phyloP scores from a whole-genome alignment of 352 stramenopile species.

The Pythium pyrilobum region DNA sequence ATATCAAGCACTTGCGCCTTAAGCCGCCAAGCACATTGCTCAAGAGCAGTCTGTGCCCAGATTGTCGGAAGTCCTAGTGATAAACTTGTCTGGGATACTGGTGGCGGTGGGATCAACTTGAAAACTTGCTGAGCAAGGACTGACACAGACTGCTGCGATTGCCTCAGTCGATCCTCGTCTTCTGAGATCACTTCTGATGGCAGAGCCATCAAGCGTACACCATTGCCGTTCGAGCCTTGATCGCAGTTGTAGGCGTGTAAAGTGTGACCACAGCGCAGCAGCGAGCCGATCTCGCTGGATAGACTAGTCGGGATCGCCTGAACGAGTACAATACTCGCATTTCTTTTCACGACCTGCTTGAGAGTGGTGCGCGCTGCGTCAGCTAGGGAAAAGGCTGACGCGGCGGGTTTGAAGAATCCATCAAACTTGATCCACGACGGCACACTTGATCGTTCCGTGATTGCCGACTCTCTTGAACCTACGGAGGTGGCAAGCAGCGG shows the following conservation, averaged over 20 bases:
- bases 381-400: background rate
- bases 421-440: slow-evolving; percentile 14
- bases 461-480: too few relatives aligned
- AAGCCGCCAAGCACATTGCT: too few relatives aligned
- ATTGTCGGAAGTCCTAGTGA: slow-evolving; percentile 8
- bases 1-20: too few relatives aligned
- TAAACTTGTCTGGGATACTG: slow-evolving; percentile 11
- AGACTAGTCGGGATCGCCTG: background rate
- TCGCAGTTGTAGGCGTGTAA: too few relatives aligned
- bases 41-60: too few relatives aligned
- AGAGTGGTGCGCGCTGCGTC: background rate
- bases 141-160: background rate
- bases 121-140: background rate
- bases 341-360: slow-evolving; percentile 14
- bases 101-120: background rate
- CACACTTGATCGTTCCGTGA: too few relatives aligned
- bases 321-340: background rate
- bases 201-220: background rate
- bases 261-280: slow-evolving; percentile 2
- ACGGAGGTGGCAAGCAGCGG: too few relatives aligned
- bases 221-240: background rate
- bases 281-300: background rate
- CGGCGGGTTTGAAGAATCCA: background rate
- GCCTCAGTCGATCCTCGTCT: background rate
- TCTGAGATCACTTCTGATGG: background rate